Percentiles rank a stretch among this genome's conserved stretches.
Conservation (phyloP, 2,329 filamentous ascomycete genomes). For the Calonectria montana region DNA sequence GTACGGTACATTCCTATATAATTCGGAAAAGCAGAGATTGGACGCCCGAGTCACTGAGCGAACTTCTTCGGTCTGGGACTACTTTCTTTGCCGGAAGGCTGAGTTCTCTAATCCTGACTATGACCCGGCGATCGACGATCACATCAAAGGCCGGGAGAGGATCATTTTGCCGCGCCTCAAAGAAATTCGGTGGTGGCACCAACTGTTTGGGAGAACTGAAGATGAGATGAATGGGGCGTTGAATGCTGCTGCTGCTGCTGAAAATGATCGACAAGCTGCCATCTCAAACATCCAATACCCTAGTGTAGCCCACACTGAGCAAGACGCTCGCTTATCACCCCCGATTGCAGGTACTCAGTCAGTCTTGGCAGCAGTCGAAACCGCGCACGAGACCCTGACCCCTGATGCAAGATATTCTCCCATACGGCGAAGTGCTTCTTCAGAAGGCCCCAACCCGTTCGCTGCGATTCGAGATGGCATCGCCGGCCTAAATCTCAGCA, state of each 20-base stretch:
- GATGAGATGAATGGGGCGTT: constrained; percentile 89
- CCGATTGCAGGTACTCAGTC: constrained; percentile 58
- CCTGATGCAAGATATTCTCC: constrained; percentile 50
- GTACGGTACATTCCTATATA: constrained; percentile 96
- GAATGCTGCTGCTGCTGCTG: constrained; percentile 64
- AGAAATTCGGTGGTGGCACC: constrained; percentile 94
- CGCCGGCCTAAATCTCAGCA: constrained; percentile 60
- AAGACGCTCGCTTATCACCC: constrained; percentile 45
- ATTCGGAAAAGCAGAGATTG: constrained; percentile 88
- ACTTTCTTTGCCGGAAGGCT: constrained; percentile 83
- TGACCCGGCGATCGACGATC: constrained; percentile 80
- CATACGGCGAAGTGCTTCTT: constrained; percentile 58
- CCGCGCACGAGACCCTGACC: constrained; percentile 64
- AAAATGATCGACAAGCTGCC: constrained; percentile 53
- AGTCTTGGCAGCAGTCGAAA: constrained; percentile 70
- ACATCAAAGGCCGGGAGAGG: constrained; percentile 81
- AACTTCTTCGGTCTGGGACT: constrained; percentile 93
- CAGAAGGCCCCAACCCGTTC: constrained; percentile 58
- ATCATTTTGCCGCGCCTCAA: constrained; percentile 82
- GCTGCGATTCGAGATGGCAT: constrained; percentile 61
- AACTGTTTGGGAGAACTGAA: constrained; percentile 86
- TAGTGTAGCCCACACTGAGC: constrained; percentile 39
- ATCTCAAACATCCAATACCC: constrained; percentile 49
- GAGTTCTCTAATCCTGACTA: constrained; percentile 89
- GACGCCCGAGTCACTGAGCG: constrained; percentile 76